These are phyloP conservation scores for Citeromyces hawaiiensis DNA, from an alignment of 1,139 yeast genomes.

Conservation along the genomic window DNA sequence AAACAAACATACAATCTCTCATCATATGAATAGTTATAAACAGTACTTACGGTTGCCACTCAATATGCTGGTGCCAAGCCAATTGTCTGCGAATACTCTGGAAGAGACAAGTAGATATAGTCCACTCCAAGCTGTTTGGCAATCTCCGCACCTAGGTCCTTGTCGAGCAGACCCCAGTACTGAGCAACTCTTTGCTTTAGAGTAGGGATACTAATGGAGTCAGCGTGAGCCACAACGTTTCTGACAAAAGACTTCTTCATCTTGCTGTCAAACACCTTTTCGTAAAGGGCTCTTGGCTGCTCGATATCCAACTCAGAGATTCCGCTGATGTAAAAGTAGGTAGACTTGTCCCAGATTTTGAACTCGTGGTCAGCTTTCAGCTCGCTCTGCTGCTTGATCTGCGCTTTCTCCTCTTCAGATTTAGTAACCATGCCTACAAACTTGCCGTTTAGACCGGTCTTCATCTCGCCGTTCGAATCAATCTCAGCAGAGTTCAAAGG, in stretches of 20 bases:
- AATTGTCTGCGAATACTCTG: conserved; percentile 40
- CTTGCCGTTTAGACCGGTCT: conserved; percentile 6
- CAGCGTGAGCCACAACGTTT: conserved; percentile 25
- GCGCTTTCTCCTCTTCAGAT: conserved; percentile 14
- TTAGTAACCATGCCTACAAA: conserved; percentile 19
- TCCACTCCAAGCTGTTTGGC: conserved; percentile 29
- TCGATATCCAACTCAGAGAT: conserved; percentile 26
- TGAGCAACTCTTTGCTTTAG: conserved; percentile 24
- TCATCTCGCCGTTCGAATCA: conserved; percentile 8
- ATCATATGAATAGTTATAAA: too few relatives aligned
- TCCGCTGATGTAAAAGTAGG: conserved; percentile 25
- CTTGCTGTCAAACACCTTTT: conserved; percentile 20
- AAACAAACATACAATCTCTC: background rate
- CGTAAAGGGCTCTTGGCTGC: conserved; percentile 28
- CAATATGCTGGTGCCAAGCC: conserved; percentile 24
- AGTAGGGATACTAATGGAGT: conserved; percentile 15
- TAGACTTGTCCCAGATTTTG: conserved; percentile 22
- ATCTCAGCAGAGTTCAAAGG: conserved; percentile 15
- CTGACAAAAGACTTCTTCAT: conserved; percentile 20
- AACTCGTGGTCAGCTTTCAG: conserved; percentile 21
- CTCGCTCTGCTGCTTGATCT: conserved; percentile 14
- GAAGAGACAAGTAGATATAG: conserved; percentile 14
- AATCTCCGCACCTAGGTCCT: conserved; percentile 32
- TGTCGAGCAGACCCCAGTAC: conserved; percentile 32
- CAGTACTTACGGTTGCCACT: too few relatives aligned